phyloP scores from a whole-genome alignment of 768 basidiomycete genomes.

The Strobilomyces dryophilus region DNA sequence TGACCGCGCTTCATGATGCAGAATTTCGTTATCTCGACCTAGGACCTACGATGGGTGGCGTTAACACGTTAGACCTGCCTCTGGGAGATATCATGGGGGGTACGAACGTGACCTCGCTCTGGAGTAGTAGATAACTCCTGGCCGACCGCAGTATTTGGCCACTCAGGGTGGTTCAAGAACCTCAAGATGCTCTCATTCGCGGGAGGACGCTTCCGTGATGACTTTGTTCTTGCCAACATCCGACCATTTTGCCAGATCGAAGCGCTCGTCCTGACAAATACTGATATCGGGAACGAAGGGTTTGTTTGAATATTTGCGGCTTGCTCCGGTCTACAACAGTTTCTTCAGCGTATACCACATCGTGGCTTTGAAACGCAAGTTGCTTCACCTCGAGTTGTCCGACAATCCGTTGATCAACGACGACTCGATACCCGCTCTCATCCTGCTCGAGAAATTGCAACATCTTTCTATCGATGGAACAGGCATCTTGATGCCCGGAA shows the following conservation, averaged over 20 bases:
- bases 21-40: conserved; percentile 44
- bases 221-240: conserved; percentile 48
- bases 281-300: conserved; percentile 62
- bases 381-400: conserved; percentile 49
- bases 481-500: conserved; percentile 50
- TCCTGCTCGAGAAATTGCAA: conserved; percentile 42
- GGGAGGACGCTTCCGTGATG: conserved; percentile 37
- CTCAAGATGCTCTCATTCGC: conserved; percentile 50
- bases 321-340: conserved; percentile 1
- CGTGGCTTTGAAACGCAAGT: conserved; percentile 49
- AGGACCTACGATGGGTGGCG: conserved; percentile 42
- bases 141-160: conserved; percentile 42
- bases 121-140: not conserved
- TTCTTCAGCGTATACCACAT: conserved; percentile 51
- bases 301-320: conserved; percentile 26
- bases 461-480: conserved; percentile 55
- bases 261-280: conserved; percentile 45
- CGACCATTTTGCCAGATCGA: conserved; percentile 51
- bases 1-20: conserved; percentile 44
- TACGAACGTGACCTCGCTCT: conserved; percentile 17
- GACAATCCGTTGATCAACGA: conserved; percentile 52
- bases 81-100: conserved; percentile 41
- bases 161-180: conserved; percentile 47
- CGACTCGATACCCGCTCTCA: conserved; percentile 52
- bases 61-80: conserved; percentile 49